Percentiles rank a stretch among this genome's conserved stretches.
Evolutionary conservation across 164 flowering plant species (phyloP).

Genomic region (Vitis vinifera): DNA sequence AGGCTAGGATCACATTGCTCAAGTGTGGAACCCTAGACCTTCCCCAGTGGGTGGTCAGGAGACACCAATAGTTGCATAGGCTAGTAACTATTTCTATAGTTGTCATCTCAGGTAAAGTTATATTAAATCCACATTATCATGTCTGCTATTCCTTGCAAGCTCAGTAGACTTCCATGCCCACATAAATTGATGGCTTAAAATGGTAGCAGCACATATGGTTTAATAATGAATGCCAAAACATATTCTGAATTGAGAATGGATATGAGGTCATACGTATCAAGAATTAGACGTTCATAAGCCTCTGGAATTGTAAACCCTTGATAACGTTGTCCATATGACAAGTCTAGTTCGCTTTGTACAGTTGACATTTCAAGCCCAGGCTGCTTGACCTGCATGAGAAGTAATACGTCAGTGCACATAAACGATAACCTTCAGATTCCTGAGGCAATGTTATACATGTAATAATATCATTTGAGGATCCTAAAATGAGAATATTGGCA

Average conservation of each 20-base stretch:
- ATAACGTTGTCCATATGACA: slow-evolving; percentile 88
- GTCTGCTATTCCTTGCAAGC: background rate
- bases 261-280: slow-evolving; percentile 76
- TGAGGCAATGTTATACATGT: background rate
- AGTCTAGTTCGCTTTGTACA: slow-evolving; percentile 89
- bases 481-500: background rate
- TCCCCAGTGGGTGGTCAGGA: too few species aligned
- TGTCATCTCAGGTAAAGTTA: too few species aligned
- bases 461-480: background rate
- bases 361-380: slow-evolving; percentile 96
- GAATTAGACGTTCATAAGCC: slow-evolving; percentile 95
- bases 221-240: background rate
- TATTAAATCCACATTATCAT: too few species aligned
- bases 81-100: too few species aligned
- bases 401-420: background rate
- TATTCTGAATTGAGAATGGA: background rate
- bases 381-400: slow-evolving; percentile 74
- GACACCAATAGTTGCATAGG: too few species aligned
- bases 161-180: background rate
- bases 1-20: too few species aligned
- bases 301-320: slow-evolving; percentile 82
- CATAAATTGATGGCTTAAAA: background rate
- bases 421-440: background rate
- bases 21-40: too few species aligned
- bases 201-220: background rate